Percentiles rank a stretch among this genome's conserved stretches.
Evolutionary conservation across 1,139 yeast genomes (phyloP).

Genomic region (Hanseniaspora sp.): DNA sequence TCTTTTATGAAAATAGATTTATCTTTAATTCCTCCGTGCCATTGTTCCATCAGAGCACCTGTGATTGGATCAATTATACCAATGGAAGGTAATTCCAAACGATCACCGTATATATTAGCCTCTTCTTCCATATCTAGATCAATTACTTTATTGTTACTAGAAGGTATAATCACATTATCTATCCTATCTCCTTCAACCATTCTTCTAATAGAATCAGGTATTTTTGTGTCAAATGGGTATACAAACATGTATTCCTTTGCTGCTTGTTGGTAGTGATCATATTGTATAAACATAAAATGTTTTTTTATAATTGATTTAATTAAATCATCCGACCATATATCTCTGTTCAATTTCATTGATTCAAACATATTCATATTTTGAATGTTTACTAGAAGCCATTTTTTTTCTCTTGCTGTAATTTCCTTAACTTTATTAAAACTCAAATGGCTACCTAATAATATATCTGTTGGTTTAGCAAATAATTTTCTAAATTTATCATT

Average conservation of each 20-base stretch:
- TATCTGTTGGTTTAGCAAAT: slow-evolving; percentile 23
- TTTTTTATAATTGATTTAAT: slow-evolving; percentile 55
- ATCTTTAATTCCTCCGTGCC: slow-evolving; percentile 57
- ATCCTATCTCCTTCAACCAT: background rate
- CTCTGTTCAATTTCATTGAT: slow-evolving; percentile 85
- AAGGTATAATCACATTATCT: background rate
- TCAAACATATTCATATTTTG: slow-evolving; percentile 77
- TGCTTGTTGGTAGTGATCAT: slow-evolving; percentile 61
- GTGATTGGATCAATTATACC: slow-evolving; percentile 91
- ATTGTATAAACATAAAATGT: slow-evolving; percentile 71
- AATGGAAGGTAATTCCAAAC: slow-evolving; percentile 64
- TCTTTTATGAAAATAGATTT: slow-evolving; percentile 50
- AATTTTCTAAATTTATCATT: background rate
- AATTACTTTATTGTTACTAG: background rate
- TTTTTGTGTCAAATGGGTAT: slow-evolving; percentile 44
- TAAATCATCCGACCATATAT: slow-evolving; percentile 71
- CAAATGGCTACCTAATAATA: slow-evolving; percentile 21
- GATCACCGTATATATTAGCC: slow-evolving; percentile 4
- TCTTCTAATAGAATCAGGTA: slow-evolving; percentile 7
- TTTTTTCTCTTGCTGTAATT: slow-evolving; percentile 50
- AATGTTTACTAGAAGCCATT: slow-evolving; percentile 80
- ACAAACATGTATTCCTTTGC: slow-evolving; percentile 63
- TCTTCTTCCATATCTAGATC: background rate
- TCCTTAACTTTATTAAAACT: slow-evolving; percentile 62
- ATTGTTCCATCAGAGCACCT: slow-evolving; percentile 70